Base-by-base conservation (phyloP, 73 alveolate genomes). In the Paramecium octaurelia region DNA sequence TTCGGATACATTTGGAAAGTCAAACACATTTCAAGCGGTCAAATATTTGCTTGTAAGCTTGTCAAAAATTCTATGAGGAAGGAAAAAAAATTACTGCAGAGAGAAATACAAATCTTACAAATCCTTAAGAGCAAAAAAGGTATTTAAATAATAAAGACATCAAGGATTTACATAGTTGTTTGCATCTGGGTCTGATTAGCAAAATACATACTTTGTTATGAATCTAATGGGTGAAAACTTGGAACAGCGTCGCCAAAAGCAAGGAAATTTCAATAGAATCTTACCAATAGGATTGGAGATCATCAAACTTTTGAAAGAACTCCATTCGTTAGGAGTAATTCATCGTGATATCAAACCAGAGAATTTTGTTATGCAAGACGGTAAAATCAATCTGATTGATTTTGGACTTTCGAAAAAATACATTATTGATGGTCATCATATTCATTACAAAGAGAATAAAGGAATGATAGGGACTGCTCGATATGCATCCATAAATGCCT, bases 391-490 rank as follows among this genome's bases (percentile, higher is more conserved):
- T 93, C 80, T 95, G 6, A 95, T 97, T 69, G 99, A 97, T 93
- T 97, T 97, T 95, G 99, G 99, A 44, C 89, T 96, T n/a, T 95
- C 99, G 11, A 97, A 96, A 92, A 70, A 95, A 83, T 97, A 95
- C 76, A 86, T 94, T 40, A 97, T 96, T 70, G 95, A 96, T 58
- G 91, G 93, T 40, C 43, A 34, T 42, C 99, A 98, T 92, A 97
- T 98, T 69, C 98, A 96, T 46, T 97, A 95, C 89, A 93, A 93
- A 54, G 99, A 97, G 85, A 98, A 98, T 10, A 98, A 98, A 93
- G 97, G 96, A 71, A 90, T 98, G 91, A 97, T 98, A 16, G 99
- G 99, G 2, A 98, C 99, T 14, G 99, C 99, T 12, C 69, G 97
- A 57, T 88, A 95, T 93, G 96, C 96, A 14, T 92, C 96, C 4